Base-by-base conservation (phyloP, 768 basidiomycete species). In the Phanerochaete carnosa region DNA sequence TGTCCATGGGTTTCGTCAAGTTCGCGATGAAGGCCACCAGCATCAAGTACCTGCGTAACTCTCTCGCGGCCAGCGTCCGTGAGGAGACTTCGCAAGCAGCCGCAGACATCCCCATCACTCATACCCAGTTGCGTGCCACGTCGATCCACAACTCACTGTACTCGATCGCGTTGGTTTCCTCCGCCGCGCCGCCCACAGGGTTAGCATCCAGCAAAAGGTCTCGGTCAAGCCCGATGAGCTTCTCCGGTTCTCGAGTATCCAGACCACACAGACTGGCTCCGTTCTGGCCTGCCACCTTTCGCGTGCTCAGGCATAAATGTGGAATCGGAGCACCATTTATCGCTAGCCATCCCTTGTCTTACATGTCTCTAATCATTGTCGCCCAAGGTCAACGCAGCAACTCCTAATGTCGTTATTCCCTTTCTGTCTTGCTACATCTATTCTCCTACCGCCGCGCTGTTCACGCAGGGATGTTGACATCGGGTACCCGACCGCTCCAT, bases 21-120 rank as follows among this genome's bases (percentile, higher is more conserved):
- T 96, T 97, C 74, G 90, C 81, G 33, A 95, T 98, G 92, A 95
- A 96, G 79, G 90, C 88, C 11, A 95, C 93, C 6, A 76, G 94
- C 72, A 95, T 98, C 83, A 89, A 89, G 76, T 79, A 63, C 65
- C 86, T 95, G 70, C 95, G 94, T 64, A 77, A 83, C 59, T 87
- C 90, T 60, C 83, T 80, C 50, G 68, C 74, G 28, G 71, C 73
- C 66, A 76, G 79, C 51, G 65, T 73, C 39, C 68, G 69, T 26
- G 69, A 76, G 26, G 71, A 76, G 29, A 63, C 58, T 49, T 68
- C 65, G 8, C 70, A 73, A 7, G 70, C 75, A 33, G 72, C 74
- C 54, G 79, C 79, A 32, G 89, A 87, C 59, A 76, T 94, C 60
- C 90, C 90, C 8, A 85, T 97, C 62, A 84, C 82, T 30, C 90